Evolutionary conservation across 306 rosid genomes (phyloP).

Genomic region (Elaeagnus macrophylla): DNA sequence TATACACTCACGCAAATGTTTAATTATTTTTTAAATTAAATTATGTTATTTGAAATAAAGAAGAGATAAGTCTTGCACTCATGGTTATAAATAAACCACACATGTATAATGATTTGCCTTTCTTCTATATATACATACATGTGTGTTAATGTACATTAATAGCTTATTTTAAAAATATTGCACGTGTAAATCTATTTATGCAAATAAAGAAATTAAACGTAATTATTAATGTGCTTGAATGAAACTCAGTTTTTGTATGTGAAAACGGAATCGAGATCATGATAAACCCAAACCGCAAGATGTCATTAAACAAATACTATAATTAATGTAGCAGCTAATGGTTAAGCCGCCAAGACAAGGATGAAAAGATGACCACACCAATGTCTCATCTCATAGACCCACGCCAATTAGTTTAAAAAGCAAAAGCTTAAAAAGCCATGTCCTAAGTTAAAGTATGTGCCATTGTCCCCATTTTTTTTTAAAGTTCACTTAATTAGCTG

Average conservation of each 20-base stretch:
- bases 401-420: constrained; percentile 37
- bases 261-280: constrained; percentile 3
- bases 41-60: too few relatives aligned
- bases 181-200: too few relatives aligned
- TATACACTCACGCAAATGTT: too few relatives aligned
- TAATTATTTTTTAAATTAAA: too few relatives aligned
- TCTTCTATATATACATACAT: too few relatives aligned
- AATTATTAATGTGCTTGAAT: background rate
- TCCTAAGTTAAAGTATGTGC: constrained; percentile 17
- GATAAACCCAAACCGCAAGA: background rate
- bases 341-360: constrained; percentile 40
- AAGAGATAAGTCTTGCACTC: too few relatives aligned
- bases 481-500: background rate
- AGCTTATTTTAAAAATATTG: too few relatives aligned
- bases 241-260: constrained; percentile 3
- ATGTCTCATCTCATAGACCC: constrained; percentile 46
- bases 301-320: background rate
- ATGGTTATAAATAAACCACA: too few relatives aligned
- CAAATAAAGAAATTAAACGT: background rate
- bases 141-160: too few relatives aligned
- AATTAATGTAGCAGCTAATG: background rate
- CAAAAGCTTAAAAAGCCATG: constrained; percentile 18
- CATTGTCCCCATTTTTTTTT: too few relatives aligned
- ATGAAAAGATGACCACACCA: constrained; percentile 27
- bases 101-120: too few relatives aligned